Conservation (phyloP, 208 protist species). For the Crithidia fasciculata region DNA sequence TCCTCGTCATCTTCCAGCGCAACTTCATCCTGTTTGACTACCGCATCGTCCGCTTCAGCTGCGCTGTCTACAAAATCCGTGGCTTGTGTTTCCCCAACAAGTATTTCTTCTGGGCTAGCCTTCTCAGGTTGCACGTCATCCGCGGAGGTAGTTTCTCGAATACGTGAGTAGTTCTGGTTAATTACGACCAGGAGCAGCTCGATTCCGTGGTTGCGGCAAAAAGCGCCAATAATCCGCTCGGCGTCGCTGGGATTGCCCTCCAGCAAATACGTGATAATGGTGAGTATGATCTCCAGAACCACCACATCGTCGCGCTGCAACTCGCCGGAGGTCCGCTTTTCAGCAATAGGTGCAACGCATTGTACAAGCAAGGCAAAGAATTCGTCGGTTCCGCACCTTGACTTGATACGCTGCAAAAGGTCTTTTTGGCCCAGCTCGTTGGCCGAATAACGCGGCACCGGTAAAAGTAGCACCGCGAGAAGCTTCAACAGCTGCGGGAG, state of each 20-base stretch:
- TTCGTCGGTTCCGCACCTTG: constrained; percentile 78
- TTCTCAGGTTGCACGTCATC: not conserved
- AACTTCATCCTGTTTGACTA: not conserved
- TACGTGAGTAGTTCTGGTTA: constrained; percentile 81
- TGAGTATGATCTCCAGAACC: constrained; percentile 84
- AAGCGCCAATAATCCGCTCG: constrained; percentile 64
- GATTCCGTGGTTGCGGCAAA: constrained; percentile 84
- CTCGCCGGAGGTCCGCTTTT: constrained; percentile 56
- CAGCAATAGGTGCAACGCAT: constrained; percentile 76
- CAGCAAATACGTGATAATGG: constrained; percentile 64
- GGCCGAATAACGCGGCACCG: constrained; percentile 64
- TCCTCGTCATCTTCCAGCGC: constrained; percentile 11
- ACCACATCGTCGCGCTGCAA: constrained; percentile 65
- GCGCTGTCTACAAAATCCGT: not conserved
- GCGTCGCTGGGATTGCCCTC: constrained; percentile 44
- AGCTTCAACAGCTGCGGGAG: constrained; percentile 87
- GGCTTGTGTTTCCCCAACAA: not conserved
- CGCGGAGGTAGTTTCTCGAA: not conserved
- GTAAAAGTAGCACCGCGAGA: constrained; percentile 66
- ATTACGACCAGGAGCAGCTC: constrained; percentile 86
- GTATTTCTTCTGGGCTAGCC: not conserved
- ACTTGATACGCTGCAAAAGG: constrained; percentile 60
- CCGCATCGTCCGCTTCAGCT: not conserved
- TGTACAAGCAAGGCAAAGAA: constrained; percentile 85
- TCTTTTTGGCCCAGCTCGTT: constrained; percentile 71